phyloP scores from a whole-genome alignment of 1,284 basidiomycete genomes.

The Sporisorium reilianum region DNA sequence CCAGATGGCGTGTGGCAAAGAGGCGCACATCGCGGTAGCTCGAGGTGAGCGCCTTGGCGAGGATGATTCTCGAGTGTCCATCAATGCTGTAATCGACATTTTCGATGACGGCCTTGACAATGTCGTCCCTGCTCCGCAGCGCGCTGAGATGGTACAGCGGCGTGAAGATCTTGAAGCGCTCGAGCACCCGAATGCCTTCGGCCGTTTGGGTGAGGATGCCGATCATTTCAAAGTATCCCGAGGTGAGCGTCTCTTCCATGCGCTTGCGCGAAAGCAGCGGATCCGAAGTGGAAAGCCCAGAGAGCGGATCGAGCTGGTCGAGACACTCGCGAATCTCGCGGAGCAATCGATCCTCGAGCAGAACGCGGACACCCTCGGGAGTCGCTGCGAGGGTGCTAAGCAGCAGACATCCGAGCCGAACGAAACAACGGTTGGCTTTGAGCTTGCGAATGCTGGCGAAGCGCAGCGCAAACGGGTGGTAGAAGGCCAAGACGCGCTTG shows the following conservation, averaged over 20 bases:
- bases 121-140: constrained; percentile 87
- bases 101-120: constrained; percentile 89
- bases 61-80: constrained; percentile 74
- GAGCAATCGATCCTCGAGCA: constrained; percentile 88
- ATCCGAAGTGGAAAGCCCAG: constrained; percentile 68
- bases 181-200: constrained; percentile 88
- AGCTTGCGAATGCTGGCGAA: constrained; percentile 83
- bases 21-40: constrained; percentile 73
- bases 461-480: constrained; percentile 85
- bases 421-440: constrained; percentile 70
- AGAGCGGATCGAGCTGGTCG: constrained; percentile 88
- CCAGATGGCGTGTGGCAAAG: constrained; percentile 88
- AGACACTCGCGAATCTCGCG: constrained; percentile 87
- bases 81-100: constrained; percentile 77
- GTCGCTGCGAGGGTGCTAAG: constrained; percentile 85
- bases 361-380: constrained; percentile 84
- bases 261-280: constrained; percentile 87
- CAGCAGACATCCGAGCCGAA: constrained; percentile 74
- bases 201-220: constrained; percentile 86
- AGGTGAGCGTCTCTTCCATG: constrained; percentile 84
- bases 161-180: constrained; percentile 92
- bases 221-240: constrained; percentile 96
- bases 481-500: constrained; percentile 87
- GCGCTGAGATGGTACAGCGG: constrained; percentile 94
- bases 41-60: constrained; percentile 86